Base-by-base conservation (phyloP, 139 green algal species). In the Closterium sp. region DNA sequence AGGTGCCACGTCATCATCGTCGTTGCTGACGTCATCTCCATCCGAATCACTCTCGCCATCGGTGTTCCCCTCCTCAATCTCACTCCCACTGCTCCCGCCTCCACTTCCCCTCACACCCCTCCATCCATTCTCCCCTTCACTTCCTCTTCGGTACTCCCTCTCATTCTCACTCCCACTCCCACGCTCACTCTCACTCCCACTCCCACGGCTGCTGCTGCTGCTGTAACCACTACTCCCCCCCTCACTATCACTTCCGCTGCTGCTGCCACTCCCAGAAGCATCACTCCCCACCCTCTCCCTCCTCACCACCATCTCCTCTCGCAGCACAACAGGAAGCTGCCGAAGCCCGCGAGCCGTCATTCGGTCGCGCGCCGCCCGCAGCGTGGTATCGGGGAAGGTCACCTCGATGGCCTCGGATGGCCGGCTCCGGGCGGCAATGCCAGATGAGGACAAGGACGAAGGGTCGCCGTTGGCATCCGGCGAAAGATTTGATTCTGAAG, bases 271-370 rank as follows among this genome's bases (percentile, higher is more conserved):
- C 13, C 62, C 62, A 5, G 62, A 79, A 27, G 17, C 62, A 27
- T 79, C 19, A 4, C 62, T 13, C 17, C 62, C 62, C 62, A 79
- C 62, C 62, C 62, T 79, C 62, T 79, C 62, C 17, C 62, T 79
- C 62, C 17, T 79, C 62, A 79, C 62, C 0, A 24, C 19, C 62
- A 79, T 24, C 1, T 79, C 62, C 62, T 79, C 62, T 24, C 88
- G 88, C 21, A 90, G 9, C 21, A 94, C 42, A 10, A 94, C 92
- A 21, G 92, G 92, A 31, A 94, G 89, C 92, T 94, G 92, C 24
- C 92, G 28, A n/a, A 94, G 92, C 28, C 92, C 92, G 13, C 92
- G 92, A n/a, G 89, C 89, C 6, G 29, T 86, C 92, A 94, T 94
- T 10, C 89, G 89, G 45, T 73, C 89, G 6, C 94, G 90, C 10